These are phyloP conservation scores for Sechiopsis laciniata DNA, from an alignment of 306 rosid species.

Conservation along the genomic window DNA sequence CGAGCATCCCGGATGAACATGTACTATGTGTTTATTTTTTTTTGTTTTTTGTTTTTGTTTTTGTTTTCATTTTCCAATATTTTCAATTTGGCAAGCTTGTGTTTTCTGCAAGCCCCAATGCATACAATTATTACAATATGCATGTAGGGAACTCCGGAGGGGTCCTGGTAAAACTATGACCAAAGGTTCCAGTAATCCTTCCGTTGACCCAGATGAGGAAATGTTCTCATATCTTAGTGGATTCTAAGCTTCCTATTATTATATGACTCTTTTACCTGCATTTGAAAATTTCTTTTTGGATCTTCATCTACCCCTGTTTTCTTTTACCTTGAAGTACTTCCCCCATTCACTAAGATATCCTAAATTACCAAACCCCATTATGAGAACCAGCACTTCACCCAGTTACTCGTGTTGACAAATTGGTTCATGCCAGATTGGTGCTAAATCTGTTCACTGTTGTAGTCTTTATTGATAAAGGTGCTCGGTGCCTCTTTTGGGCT, in stretches of 20 bases:
- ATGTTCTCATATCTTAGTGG: slow-evolving; percentile 33
- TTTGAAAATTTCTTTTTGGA: not conserved
- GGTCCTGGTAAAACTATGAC: slow-evolving; percentile 41
- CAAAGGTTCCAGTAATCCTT: slow-evolving; percentile 47
- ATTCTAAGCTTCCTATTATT: not conserved
- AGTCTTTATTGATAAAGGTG: not conserved
- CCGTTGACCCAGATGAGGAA: slow-evolving; percentile 47
- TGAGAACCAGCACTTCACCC: not conserved
- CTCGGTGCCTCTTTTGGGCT: not conserved
- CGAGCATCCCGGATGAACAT: slow-evolving; percentile 47
- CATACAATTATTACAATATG: slow-evolving; percentile 13
- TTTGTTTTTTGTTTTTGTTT: too few species aligned
- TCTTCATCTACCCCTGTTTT: not conserved
- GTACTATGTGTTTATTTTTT: slow-evolving; percentile 28
- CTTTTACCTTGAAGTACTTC: not conserved
- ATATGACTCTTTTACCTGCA: not conserved
- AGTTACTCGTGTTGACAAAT: not conserved
- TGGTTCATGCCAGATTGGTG: not conserved
- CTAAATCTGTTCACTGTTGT: not conserved
- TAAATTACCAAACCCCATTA: not conserved
- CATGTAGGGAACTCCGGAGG: slow-evolving; percentile 54
- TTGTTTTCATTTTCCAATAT: slow-evolving; percentile 13
- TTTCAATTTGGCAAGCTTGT: slow-evolving; percentile 25
- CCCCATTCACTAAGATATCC: not conserved
- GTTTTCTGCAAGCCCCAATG: slow-evolving; percentile 22